Evolutionary conservation across 306 rosid species (phyloP), one percentile per base, ranked within the genome.

Genomic region (Prosopis cineraria): DNA sequence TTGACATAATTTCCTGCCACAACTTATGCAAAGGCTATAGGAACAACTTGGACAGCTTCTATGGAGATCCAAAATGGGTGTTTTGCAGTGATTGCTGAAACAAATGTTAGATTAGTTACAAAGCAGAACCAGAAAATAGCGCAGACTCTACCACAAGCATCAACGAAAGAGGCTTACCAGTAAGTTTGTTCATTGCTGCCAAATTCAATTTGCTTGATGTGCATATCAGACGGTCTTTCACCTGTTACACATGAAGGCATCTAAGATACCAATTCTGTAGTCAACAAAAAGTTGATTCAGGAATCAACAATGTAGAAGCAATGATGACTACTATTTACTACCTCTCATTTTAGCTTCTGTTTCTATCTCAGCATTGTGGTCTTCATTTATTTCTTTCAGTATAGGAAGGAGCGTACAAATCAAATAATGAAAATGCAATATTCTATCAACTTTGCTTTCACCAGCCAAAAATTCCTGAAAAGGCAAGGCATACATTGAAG

Each of bases 21-120:
- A 96, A 73, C 90, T 85, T 77, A 90, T 80, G 88, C 99, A 95
- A 70, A 95, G 91, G 60, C 85, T 85, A 81, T 86, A 93, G 72
- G 99, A 91, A 81, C 99, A 96, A 78, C 81, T 88, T 62, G 88
- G 93, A 87, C 99, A 96, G 85, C 91, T 91, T 91, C 96, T 95
- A 76, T 87, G 97, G 83, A 90, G 96, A 90, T 91, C 97, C 88
- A 89, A 78, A 67, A 95, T 84, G 64, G 88, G 79, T 70, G 87
- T 80, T 82, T 87, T 88, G 88, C 98, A 96, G 78, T 79, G 72
- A 80, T 84, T 96, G 86, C 99, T 96, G 99, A 64, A 68, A 88
- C 82, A 83, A 76, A 74, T 65, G 74, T 84, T 78, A 76, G 62
- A 71, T 47, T 31, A 74, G 72, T 70, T 83, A 73, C 78, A 58